Conservation (phyloP, 2,329 filamentous ascomycete species). For the Emmonsiellopsis sp. region DNA sequence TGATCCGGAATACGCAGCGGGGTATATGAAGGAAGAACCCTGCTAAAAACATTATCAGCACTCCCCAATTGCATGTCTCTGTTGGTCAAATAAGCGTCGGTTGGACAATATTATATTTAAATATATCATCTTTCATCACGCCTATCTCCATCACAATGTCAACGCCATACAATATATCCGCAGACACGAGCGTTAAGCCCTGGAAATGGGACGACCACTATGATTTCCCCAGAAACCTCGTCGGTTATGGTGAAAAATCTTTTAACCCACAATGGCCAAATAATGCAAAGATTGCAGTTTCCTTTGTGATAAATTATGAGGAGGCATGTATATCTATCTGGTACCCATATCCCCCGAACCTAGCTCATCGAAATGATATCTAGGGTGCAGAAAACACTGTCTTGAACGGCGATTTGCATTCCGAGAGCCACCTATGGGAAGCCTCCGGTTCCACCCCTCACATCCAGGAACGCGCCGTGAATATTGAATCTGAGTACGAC, state of each 20-base stretch:
- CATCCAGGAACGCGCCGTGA: conserved; percentile 37
- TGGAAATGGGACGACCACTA: background rate
- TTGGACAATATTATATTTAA: no score
- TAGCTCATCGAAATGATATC: background rate
- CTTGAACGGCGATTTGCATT: background rate
- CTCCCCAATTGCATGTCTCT: no score
- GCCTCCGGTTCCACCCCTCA: conserved; percentile 25
- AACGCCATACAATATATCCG: background rate
- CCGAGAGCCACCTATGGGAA: conserved; percentile 25
- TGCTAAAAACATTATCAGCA: no score
- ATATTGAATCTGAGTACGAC: conserved; percentile 43
- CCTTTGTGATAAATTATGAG: conserved; percentile 41
- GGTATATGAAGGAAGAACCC: no score
- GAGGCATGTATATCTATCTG: conserved; percentile 29
- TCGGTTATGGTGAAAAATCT: conserved; percentile 34
- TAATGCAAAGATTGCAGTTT: conserved; percentile 36
- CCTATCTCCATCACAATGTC: background rate
- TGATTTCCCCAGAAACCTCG: background rate
- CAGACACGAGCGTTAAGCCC: background rate
- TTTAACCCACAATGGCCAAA: conserved; percentile 34
- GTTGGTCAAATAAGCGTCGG: no score
- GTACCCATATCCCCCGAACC: background rate
- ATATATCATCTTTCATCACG: no score
- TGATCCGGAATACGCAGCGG: no score
- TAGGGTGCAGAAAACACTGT: background rate